Evolutionary conservation across 2,329 filamentous ascomycete genomes (phyloP), one percentile per base, ranked within the genome.

Genomic region (Sporothrix globosa): DNA sequence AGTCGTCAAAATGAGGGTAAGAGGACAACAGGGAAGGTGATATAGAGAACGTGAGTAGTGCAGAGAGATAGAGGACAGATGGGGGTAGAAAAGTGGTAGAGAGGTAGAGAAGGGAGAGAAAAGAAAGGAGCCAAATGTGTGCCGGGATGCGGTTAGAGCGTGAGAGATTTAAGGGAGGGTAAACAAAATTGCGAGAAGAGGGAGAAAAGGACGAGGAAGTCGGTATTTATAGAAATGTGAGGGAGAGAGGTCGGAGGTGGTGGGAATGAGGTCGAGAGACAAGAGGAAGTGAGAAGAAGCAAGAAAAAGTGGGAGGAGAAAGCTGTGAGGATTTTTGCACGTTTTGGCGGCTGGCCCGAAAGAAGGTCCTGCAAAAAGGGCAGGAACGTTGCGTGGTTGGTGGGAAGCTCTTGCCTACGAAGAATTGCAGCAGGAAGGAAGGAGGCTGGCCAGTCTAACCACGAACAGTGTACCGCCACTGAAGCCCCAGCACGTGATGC

Each of bases 241-340:
- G 34, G 34, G 9, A 44, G 41, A 44, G 41, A 14, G 19, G 24
- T 50, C 24, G 48, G 34, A 17, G 24, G 34, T 24, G 60, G 41
- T 58, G 60, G 39, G 39, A 48, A 52, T 24, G 50, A 67, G 60
- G 50, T 41, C 21, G 44, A 67, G 48, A 65, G 52, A 50, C 2
- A 19, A 60, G 14, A 44, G 30, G 27, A 69, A 41, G 21, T 30
- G 21, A 61, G 27, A 58, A 24, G 44, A 24, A 11, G 44, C 39
- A 30, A 19, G 54, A 48, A 52, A 54, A 63, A 46, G 46, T 30
- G 11, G 27, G 56, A 30, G 44, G 19, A 21, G 34, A 69, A 58
- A 53, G 63, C 53, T 67, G 53, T 61, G 69, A 70, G 60, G 60
- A 70, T 70, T 70, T 66, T 58, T 58, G 39, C 58, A 41, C 34